Evolutionary conservation across 441 rosid genomes (phyloP), one percentile per base, ranked within the genome.

Genomic region (Pelargonium cotyledonis): DNA sequence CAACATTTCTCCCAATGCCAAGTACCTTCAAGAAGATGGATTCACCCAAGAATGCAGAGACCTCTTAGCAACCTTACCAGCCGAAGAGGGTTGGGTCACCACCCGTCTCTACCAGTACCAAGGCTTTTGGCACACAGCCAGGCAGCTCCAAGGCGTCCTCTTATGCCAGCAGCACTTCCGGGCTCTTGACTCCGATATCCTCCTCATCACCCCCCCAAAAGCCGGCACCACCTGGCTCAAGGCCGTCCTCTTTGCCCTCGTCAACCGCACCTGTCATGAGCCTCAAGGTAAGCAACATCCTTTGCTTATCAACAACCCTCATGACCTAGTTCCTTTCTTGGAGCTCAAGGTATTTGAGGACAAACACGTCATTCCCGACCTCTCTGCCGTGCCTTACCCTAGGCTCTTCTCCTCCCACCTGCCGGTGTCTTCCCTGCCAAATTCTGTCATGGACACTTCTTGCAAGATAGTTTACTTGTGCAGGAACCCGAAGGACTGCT

Each of bases 151-250:
- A 68, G 81, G 85, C 18, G 62, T 71, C 53, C 10, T 85, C 8
- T 29, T 65, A 14, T 79, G 83, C 57, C 82, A 84, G 69, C 71
- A 74, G 0, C 79, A 77, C 57, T 86, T 89, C 73, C 73, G 78
- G 40, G 83, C 89, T 46, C 77, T 67, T 15, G 67, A 72, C 47
- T 73, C 80, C 0, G 90, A 86, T 68, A 57, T 85, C 57, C 63
- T 86, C 74, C 82, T 89, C 0, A 79, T 74, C 49, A 79, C 89
- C 55, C 73, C 72, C 60, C 89, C 90, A 1, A 90, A 90, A 71
- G 77, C 84, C 44, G 91, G 96, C 72, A 85, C 91, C 62, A 86
- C 91, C 7, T 86, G 96, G 92, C 67, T 89, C 5, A 83, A 88
- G 61, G 84, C 93, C 63, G 57, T 90, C 26, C 43, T 79, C 15